Percentiles rank a stretch among this genome's conserved stretches.
phyloP scores from a whole-genome alignment of 768 basidiomycete genomes.

The Megacollybia marginata region DNA sequence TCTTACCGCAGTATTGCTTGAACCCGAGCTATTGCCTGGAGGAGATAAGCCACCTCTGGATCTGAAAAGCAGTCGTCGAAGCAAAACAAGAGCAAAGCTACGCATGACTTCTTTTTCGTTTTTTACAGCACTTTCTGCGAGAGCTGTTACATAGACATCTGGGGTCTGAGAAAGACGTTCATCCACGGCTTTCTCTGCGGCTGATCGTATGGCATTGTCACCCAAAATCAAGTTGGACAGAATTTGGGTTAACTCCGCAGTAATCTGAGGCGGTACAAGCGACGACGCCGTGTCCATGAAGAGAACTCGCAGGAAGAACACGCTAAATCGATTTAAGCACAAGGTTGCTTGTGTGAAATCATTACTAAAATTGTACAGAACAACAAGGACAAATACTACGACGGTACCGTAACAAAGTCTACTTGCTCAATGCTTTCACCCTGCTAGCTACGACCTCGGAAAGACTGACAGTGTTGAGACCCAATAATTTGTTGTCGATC shows the following conservation, averaged over 20 bases:
- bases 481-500: no score
- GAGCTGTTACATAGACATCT: slow-evolving; percentile 70
- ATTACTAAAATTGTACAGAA: no score
- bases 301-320: no score
- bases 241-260: slow-evolving; percentile 72
- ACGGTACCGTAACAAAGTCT: no score
- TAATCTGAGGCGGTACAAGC: slow-evolving; percentile 44
- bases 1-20: neutral
- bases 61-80: slow-evolving; percentile 73
- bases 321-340: no score
- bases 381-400: no score
- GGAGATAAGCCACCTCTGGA: slow-evolving; percentile 25
- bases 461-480: no score
- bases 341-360: no score
- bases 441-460: no score
- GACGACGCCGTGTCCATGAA: no score
- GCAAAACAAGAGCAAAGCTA: slow-evolving; percentile 74
- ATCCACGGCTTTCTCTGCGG: slow-evolving; percentile 79
- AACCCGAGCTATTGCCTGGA: neutral
- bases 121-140: slow-evolving; percentile 71
- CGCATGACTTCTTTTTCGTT: slow-evolving; percentile 85
- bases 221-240: slow-evolving; percentile 79
- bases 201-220: slow-evolving; percentile 75
- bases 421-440: no score
- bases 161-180: slow-evolving; percentile 72